These are phyloP conservation scores for Aspergillus transmontanensis DNA, from an alignment of 2,329 filamentous ascomycete genomes.

Conservation along the genomic window DNA sequence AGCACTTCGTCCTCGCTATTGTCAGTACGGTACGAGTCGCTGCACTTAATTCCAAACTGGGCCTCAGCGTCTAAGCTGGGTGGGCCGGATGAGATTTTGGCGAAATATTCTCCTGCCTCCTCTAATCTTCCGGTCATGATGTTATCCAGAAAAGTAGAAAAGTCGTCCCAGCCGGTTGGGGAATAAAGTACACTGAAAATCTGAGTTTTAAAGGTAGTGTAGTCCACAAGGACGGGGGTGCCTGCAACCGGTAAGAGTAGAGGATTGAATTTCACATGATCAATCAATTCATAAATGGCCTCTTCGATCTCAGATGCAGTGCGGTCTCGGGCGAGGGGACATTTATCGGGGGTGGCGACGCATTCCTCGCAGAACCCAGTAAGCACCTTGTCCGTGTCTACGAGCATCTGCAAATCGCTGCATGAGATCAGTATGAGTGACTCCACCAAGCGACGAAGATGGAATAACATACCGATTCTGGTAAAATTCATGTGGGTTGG, in stretches of 20 bases:
- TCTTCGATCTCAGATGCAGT: background rate
- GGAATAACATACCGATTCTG: background rate
- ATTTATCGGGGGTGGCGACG: background rate
- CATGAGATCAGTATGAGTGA: too few relatives aligned
- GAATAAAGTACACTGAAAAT: background rate
- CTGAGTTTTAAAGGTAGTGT: background rate
- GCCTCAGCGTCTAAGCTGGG: background rate
- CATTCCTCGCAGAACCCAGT: slow-evolving; percentile 2
- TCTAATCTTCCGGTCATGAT: background rate
- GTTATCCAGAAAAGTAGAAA: background rate
- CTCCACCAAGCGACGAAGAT: too few relatives aligned
- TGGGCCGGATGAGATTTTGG: background rate
- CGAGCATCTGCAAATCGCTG: background rate
- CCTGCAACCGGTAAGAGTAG: background rate
- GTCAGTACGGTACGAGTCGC: background rate
- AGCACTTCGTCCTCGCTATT: background rate
- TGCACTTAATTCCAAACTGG: background rate
- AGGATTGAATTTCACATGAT: background rate
- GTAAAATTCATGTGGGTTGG: slow-evolving; percentile 17
- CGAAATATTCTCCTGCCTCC: background rate
- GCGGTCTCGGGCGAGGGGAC: background rate
- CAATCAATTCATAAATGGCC: background rate
- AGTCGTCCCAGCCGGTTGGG: background rate
- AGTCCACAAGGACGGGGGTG: background rate
- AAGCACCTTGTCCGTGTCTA: slow-evolving; percentile 3